Percentiles rank a stretch among this genome's conserved stretches.
Evolutionary conservation across 345 rosid genomes (phyloP).

Genomic region (Fremontodendron californicum): DNA sequence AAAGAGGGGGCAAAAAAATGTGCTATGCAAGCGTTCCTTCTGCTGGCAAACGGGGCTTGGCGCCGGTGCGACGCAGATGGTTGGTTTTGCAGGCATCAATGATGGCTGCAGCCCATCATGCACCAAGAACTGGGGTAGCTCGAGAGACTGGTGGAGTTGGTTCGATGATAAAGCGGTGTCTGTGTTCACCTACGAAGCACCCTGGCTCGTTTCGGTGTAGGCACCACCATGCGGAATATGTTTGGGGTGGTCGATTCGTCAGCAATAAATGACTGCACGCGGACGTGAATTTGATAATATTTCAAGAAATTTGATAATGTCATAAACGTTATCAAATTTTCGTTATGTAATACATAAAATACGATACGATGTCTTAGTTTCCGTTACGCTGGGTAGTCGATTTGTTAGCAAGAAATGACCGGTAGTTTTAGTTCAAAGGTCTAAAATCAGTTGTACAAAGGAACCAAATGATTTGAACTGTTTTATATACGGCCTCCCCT

Average conservation of each 20-base stretch:
- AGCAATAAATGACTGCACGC: background rate
- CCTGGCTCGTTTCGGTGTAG: slow-evolving; percentile 83
- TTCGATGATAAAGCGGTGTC: slow-evolving; percentile 33
- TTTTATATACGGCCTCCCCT: no score
- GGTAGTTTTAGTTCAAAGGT: background rate
- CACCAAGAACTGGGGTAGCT: slow-evolving; percentile 15
- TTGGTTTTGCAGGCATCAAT: slow-evolving; percentile 8
- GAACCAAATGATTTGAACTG: background rate
- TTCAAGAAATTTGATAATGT: no score
- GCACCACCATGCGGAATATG: slow-evolving; percentile 51
- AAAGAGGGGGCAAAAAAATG: slow-evolving; percentile 15
- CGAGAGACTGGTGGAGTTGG: slow-evolving; percentile 26
- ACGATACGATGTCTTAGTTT: no score
- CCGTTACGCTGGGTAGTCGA: background rate
- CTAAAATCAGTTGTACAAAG: background rate
- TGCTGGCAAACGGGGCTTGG: slow-evolving; percentile 5
- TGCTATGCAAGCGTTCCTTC: slow-evolving; percentile 19
- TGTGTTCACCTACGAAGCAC: slow-evolving; percentile 73
- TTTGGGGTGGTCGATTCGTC: slow-evolving; percentile 33
- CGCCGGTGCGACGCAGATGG: slow-evolving; percentile 14
- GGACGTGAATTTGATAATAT: no score
- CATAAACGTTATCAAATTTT: no score
- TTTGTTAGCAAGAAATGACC: background rate
- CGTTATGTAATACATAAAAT: no score
- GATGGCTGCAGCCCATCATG: background rate